A percentile compares a stretch with the other conserved stretches of the same genome.
These are phyloP conservation scores for Plasmodium vinckei DNA, from an alignment of 169 alveolate species.

Conservation along the genomic window DNA sequence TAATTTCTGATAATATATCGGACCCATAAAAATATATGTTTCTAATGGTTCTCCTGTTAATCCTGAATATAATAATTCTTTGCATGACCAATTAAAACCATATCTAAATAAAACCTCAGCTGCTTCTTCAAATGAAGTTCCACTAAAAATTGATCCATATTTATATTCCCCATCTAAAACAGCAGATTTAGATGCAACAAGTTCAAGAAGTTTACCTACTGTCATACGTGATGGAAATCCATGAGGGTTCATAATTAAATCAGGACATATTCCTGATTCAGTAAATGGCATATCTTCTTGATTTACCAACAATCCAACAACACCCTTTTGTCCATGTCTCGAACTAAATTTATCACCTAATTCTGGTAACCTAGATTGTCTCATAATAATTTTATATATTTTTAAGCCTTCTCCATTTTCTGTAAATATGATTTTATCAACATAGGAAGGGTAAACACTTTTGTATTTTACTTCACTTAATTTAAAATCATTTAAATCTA, in stretches of 20 bases:
- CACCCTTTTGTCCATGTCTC: constrained; percentile 99
- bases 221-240: constrained; percentile 99
- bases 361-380: constrained; percentile 98
- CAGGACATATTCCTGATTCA: constrained; percentile 99
- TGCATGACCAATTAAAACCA: constrained; percentile 95
- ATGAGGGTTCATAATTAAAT: constrained; percentile 99
- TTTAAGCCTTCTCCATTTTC: constrained; percentile 93
- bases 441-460: constrained; percentile 87
- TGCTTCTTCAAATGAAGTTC: constrained; percentile 93
- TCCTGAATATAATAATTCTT: constrained; percentile 95
- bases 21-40: constrained; percentile 98
- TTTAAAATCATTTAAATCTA: constrained; percentile 77
- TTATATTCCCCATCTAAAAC: constrained; percentile 95
- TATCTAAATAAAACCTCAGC: constrained; percentile 92
- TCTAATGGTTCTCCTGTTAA: constrained; percentile 99
- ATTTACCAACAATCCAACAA: constrained; percentile 98
- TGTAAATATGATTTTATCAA: constrained; percentile 96
- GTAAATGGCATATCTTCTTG: constrained; percentile 99
- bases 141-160: constrained; percentile 99
- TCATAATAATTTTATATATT: constrained; percentile 92
- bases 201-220: constrained; percentile 99
- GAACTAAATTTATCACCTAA: constrained; percentile 98
- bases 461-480: constrained; percentile 80
- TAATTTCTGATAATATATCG: constrained; percentile 98
- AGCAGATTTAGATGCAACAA: constrained; percentile 97